Evolutionary conservation across 306 rosid species (phyloP).

Genomic region (Arachis stenosperma): DNA sequence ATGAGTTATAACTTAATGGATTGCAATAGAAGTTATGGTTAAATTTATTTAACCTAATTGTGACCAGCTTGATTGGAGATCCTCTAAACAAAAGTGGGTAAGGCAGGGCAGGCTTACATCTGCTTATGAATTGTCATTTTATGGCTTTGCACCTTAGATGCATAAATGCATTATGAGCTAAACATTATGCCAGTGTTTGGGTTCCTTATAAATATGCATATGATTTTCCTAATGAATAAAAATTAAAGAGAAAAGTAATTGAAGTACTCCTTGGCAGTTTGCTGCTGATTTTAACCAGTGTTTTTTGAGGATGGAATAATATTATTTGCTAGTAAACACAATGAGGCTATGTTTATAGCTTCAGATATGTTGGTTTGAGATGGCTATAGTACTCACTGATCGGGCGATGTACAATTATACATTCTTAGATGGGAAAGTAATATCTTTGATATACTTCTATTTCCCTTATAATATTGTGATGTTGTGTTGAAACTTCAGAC

Average conservation of each 20-base stretch:
- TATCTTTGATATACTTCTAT: conserved; percentile 12
- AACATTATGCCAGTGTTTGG: conserved; percentile 15
- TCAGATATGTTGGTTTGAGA: conserved; percentile 26
- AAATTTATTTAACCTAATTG: conserved; percentile 9
- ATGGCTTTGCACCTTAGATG: conserved; percentile 12
- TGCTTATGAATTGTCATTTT: conserved; percentile 9
- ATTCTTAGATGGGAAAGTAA: conserved; percentile 16
- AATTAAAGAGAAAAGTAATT: background rate
- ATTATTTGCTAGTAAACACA: conserved; percentile 18
- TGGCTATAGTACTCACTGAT: background rate
- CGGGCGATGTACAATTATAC: background rate
- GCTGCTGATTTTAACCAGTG: conserved; percentile 14
- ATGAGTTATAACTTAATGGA: conserved; percentile 14
- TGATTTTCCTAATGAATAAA: background rate
- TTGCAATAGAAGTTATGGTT: background rate
- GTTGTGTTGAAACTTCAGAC: background rate
- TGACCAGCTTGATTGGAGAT: background rate
- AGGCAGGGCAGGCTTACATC: conserved; percentile 22
- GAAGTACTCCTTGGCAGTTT: conserved; percentile 11
- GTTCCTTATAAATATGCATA: conserved; percentile 3
- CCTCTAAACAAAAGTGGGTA: background rate
- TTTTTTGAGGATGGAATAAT: conserved; percentile 4
- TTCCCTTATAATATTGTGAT: conserved; percentile 24
- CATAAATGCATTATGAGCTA: conserved; percentile 9
- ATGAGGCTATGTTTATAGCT: conserved; percentile 2